Base-by-base conservation (phyloP, 805 yeast genomes). In the Candida nemodendra region DNA sequence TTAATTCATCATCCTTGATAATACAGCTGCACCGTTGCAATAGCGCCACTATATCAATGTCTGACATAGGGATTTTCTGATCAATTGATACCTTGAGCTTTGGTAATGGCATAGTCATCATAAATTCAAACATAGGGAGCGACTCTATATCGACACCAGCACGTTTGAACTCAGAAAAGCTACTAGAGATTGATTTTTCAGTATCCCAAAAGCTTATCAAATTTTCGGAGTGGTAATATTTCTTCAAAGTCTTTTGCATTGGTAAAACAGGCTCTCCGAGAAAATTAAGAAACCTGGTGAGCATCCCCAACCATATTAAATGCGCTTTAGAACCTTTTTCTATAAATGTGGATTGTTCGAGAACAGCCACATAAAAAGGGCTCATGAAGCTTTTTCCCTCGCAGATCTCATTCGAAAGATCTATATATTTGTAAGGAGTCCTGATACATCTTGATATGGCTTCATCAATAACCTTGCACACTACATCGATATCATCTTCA, bases 341-440 rank as follows among this genome's bases (percentile, higher is more conserved):
- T 9, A 77, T 71, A 54, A 71, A 85, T 36, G 70, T 67, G 60
- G 83, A 73, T 54, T 89, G 96, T 47, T 89, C 97, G 30, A 78
- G 58, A 3, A 81, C 48, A 0, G 81, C 71, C 11, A 78, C 65
- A 2, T 72, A 48, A 34, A 82, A 71, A 0, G 88, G 85, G 41
- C 88, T 79, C 11, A 78, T 50, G n/a, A 53, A 51, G 1, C 46
- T 57, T 14, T 39, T 40, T 14, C 38, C 36, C 18, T 26, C 29
- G 4, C 18, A 12, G 4, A 45, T 29, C 25, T 35, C 52, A 21
- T 30, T 52, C 29, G 78, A 69, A 36, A 59, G 44, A 54, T 91
- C 97, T 36, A 87, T 72, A 50, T 89, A 91, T 54, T 85, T 88
- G 63, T 84, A 93, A 0, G 98, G 97, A 0, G 88, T 62, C 44